Conservation (phyloP, 208 protist genomes). For the Leptomonas pyrrhocoris region DNA sequence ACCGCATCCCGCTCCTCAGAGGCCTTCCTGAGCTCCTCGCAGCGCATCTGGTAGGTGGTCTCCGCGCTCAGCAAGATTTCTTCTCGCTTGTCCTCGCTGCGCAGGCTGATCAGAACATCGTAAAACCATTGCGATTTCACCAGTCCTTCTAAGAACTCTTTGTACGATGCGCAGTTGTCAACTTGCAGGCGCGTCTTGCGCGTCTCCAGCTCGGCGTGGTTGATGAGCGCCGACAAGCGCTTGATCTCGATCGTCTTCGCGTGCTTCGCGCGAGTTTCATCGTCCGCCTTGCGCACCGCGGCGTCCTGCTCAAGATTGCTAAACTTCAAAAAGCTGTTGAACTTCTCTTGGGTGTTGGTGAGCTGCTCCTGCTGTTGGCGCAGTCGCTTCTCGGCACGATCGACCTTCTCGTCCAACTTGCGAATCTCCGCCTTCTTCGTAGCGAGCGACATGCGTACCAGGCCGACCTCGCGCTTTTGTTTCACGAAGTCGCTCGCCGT, state of each 20-base stretch:
- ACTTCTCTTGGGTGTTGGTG: conserved; percentile 90
- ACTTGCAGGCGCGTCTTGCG: conserved; percentile 91
- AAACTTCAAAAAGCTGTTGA: conserved; percentile 95
- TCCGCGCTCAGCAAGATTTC: conserved; percentile 69
- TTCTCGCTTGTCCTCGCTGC: conserved; percentile 62
- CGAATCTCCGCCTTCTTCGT: conserved; percentile 94
- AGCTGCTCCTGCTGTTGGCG: conserved; percentile 94
- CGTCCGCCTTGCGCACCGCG: conserved; percentile 93
- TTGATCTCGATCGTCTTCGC: conserved; percentile 96
- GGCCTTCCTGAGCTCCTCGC: conserved; percentile 25
- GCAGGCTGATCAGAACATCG: conserved; percentile 75
- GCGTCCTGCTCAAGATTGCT: conserved; percentile 95
- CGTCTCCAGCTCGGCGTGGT: conserved; percentile 88
- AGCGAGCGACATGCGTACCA: conserved; percentile 94
- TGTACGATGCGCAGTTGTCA: conserved; percentile 91
- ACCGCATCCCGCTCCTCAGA: conserved; percentile 15
- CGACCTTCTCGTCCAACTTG: conserved; percentile 93
- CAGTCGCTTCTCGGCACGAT: conserved; percentile 89
- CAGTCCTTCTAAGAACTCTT: conserved; percentile 92
- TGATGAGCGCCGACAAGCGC: conserved; percentile 93
- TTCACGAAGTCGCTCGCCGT: conserved; percentile 90
- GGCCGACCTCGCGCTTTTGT: conserved; percentile 96
- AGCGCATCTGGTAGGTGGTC: conserved; percentile 40
- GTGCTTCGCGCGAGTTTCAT: conserved; percentile 90
- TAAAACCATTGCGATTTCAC: conserved; percentile 85